phyloP scores from a whole-genome alignment of 192 early-diverging fungal genomes.

The Coemansia sp. region DNA sequence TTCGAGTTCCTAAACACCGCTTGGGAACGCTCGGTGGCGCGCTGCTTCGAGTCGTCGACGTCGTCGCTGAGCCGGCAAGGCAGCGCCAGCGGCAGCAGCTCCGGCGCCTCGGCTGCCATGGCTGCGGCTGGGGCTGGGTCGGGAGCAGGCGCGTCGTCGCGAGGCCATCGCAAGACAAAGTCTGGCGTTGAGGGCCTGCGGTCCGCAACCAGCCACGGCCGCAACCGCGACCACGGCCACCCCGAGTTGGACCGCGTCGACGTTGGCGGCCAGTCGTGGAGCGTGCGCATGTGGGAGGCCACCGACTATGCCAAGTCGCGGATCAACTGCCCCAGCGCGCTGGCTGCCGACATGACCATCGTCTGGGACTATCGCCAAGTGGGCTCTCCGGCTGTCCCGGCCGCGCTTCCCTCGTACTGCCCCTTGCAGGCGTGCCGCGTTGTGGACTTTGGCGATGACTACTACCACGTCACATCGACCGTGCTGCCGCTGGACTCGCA shows the following conservation, averaged over 20 bases:
- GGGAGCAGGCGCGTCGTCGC: constrained; percentile 1
- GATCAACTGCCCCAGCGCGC: constrained; percentile 28
- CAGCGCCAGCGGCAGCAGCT: constrained; percentile 26
- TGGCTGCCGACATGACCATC: constrained; percentile 42
- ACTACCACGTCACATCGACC: constrained; percentile 43
- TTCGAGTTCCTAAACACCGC: constrained; percentile 52
- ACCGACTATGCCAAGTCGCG: constrained; percentile 36
- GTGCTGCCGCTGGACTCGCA: constrained; percentile 35
- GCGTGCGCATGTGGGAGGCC: constrained; percentile 49
- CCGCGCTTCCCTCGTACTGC: constrained; percentile 16
- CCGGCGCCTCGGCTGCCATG: too few species aligned
- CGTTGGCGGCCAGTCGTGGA: constrained; percentile 51
- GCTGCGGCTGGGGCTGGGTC: too few species aligned
- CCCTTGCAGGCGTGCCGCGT: constrained; percentile 47
- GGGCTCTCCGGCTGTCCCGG: constrained; percentile 12
- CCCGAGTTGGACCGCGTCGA: constrained; percentile 53
- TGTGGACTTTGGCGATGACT: constrained; percentile 46
- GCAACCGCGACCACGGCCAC: constrained; percentile 19
- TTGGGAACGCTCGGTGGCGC: constrained; percentile 43
- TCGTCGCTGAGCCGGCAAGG: constrained; percentile 34
- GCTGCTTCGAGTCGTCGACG: constrained; percentile 40
- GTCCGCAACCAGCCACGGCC: not conserved
- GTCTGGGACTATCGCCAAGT: constrained; percentile 49
- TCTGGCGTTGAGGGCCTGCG: constrained; percentile 5
- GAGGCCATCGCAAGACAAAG: constrained; percentile 24